Evolutionary conservation across 1,139 yeast genomes (phyloP).

Genomic region (Geotrichum carabidarum): DNA sequence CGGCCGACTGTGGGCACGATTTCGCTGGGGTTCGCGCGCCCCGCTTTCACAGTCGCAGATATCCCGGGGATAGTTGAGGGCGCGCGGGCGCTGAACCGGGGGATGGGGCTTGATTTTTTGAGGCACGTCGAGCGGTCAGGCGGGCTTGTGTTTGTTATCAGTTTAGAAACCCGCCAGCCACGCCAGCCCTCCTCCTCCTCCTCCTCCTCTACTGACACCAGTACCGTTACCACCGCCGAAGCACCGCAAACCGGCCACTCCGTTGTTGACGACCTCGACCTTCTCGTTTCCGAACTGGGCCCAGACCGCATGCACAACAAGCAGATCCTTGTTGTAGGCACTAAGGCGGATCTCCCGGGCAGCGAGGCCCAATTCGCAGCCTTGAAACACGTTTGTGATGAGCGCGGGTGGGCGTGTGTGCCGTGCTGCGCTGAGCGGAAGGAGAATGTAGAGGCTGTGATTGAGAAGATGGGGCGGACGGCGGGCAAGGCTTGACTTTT

Average conservation of each 20-base stretch:
- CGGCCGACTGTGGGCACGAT: slow-evolving; percentile 92
- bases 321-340: slow-evolving; percentile 70
- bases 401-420: slow-evolving; percentile 56
- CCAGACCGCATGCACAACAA: slow-evolving; percentile 53
- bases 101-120: slow-evolving; percentile 89
- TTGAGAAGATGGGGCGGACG: slow-evolving; percentile 64
- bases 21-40: slow-evolving; percentile 57
- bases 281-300: slow-evolving; percentile 68
- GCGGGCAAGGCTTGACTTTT: slow-evolving; percentile 38
- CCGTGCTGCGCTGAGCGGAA: slow-evolving; percentile 79
- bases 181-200: neutral
- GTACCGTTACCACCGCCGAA: neutral
- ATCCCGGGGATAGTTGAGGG: slow-evolving; percentile 93
- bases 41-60: slow-evolving; percentile 86
- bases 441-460: slow-evolving; percentile 67
- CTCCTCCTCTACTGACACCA: neutral
- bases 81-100: slow-evolving; percentile 68
- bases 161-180: slow-evolving; percentile 62
- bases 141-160: slow-evolving; percentile 81
- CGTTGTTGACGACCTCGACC: slow-evolving; percentile 50
- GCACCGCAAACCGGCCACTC: neutral
- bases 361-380: slow-evolving; percentile 45
- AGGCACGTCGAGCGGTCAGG: slow-evolving; percentile 89
- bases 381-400: slow-evolving; percentile 42
- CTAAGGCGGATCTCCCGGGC: slow-evolving; percentile 76